Evolutionary conservation across 257 asterid genomes (phyloP).

Genomic region (Solanum corneliomulleri): DNA sequence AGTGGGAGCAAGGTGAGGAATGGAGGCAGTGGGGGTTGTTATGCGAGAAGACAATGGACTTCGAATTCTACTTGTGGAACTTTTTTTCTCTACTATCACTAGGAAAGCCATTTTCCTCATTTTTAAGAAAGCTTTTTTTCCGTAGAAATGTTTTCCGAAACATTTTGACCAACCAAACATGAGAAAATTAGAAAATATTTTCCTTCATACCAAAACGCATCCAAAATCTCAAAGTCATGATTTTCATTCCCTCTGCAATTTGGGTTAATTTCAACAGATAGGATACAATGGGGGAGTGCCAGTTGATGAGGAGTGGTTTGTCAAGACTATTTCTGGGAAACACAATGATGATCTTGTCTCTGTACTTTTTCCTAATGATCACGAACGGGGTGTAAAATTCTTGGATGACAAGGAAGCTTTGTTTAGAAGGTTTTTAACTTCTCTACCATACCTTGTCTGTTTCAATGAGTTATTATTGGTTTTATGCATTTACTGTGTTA

Average conservation of each 20-base stretch:
- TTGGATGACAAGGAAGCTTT: slow-evolving; percentile 66
- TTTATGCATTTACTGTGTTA: neutral
- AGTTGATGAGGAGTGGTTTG: slow-evolving; percentile 43
- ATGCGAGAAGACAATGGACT: neutral
- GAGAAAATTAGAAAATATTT: neutral
- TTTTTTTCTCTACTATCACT: neutral
- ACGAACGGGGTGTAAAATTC: slow-evolving; percentile 54
- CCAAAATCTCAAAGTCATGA: neutral
- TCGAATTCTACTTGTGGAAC: neutral
- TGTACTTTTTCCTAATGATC: slow-evolving; percentile 72
- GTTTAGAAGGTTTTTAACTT: slow-evolving; percentile 54
- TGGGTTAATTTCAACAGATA: slow-evolving; percentile 16
- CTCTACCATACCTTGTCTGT: neutral
- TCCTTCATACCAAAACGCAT: neutral
- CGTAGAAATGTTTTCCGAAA: neutral
- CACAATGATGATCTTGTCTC: slow-evolving; percentile 72
- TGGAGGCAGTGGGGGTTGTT: neutral
- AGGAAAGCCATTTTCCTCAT: neutral
- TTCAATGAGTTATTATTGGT: neutral
- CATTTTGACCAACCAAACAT: neutral
- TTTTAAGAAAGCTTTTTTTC: neutral
- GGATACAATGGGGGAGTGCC: slow-evolving; percentile 85
- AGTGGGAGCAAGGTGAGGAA: neutral
- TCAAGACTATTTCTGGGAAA: slow-evolving; percentile 56
- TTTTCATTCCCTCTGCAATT: neutral